Evolutionary conservation across 2,329 filamentous ascomycete genomes (phyloP).

Genomic region (Cercospora citrullina): DNA sequence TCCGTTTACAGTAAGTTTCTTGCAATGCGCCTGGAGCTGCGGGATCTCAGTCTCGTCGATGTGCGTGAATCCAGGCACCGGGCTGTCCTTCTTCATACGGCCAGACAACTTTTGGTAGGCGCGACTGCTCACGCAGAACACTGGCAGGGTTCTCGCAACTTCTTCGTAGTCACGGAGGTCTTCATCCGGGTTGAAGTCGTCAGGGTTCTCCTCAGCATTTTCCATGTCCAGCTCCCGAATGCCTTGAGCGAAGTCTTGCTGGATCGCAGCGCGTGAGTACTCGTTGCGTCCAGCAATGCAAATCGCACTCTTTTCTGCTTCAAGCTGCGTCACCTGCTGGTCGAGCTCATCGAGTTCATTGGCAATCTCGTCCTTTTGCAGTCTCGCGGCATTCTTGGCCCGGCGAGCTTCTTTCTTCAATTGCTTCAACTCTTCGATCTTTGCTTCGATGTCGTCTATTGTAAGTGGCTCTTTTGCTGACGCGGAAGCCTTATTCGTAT

Average conservation of each 20-base stretch:
- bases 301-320: constrained; percentile 40
- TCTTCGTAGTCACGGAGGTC: constrained; percentile 60
- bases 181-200: constrained; percentile 56
- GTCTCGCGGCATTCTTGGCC: constrained; percentile 31
- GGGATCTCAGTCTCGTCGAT: constrained; percentile 60
- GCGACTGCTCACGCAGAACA: constrained; percentile 65
- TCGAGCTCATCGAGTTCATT: constrained; percentile 36
- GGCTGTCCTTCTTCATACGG: constrained; percentile 54
- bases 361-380: constrained; percentile 37
- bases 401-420: constrained; percentile 43
- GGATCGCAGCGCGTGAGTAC: constrained; percentile 57
- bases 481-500: too few species aligned
- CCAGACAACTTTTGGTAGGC: constrained; percentile 64
- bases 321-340: constrained; percentile 35
- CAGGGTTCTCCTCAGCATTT: constrained; percentile 53
- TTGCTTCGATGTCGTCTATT: constrained; percentile 43
- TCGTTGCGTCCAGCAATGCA: constrained; percentile 59
- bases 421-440: constrained; percentile 47
- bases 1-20: constrained; percentile 56
- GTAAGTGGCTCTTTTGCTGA: too few species aligned
- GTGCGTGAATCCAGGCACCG: constrained; percentile 54
- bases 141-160: constrained; percentile 57
- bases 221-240: constrained; percentile 63
- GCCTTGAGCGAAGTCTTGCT: constrained; percentile 59
- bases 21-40: constrained; percentile 59